Evolutionary conservation across 129 eudicot species (phyloP), one percentile per base, ranked within the genome.

Genomic region (Escallonia herrerae): DNA sequence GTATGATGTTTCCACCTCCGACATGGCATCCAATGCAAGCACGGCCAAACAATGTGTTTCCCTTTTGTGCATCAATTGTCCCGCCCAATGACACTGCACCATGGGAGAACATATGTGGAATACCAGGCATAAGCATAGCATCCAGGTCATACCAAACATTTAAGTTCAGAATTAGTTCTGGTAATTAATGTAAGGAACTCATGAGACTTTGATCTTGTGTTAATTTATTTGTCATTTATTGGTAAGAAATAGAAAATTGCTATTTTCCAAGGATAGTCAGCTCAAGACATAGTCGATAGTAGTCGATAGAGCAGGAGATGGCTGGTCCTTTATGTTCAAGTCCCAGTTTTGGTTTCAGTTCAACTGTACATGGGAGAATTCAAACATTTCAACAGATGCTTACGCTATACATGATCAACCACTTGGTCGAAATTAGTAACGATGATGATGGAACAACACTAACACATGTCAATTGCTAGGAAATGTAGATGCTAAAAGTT

Each of bases 1-100:
- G 99, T 71, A 93, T 73, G 71, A 93, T 82, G 81, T 93, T 93
- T 74, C 99, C 99, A 43, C 99, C 99, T 5, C 81, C 87, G 77
- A 70, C 95, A 77, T 93, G 99, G 69, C 99, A 93, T 68, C 96
- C 99, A n/a, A 93, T 89, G 89, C 99, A 93, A 65, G 99, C 71
- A 62, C 72, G 85, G 12, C 59, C 44, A 74, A 88, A 93, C 71
- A 88, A 74, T 3, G 85, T 76, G 58, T 89, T 96, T 74, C 91
- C 96, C 63, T 78, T 64, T 43, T 82, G 86, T 69, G 61, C 72
- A 55, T 87, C 90, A 13, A 85, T 58, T 58, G 77, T 74, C 55
- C 76, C 80, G 11, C 69, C 84, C 51, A 73, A 64, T 39, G 94
- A 80, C 41, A 60, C 96, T 89, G 75, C 44, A 8, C 41, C 69